Base-by-base conservation (phyloP, 805 yeast genomes). In the Lachancea meyersii region DNA sequence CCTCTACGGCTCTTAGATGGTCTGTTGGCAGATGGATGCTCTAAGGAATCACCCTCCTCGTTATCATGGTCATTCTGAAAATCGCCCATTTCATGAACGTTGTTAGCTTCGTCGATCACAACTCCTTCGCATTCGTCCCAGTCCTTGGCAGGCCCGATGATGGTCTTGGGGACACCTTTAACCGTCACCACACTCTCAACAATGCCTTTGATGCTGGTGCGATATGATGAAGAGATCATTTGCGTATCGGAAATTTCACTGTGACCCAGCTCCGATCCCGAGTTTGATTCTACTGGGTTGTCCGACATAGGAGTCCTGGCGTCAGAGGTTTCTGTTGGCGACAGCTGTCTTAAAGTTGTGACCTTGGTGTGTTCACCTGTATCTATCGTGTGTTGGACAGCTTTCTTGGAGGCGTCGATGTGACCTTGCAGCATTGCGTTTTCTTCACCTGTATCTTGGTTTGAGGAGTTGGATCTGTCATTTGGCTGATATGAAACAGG, bases 131-230 rank as follows among this genome's bases (percentile, higher is more conserved):
- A 46, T 31, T 52, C 53, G 34, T 76, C 78, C 31, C 69, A 67
- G 43, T 68, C 73, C 48, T 75, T 62, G 5, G 74, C 71, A 41
- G 78, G 81, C 53, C 83, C 91, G 54, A 87, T 86, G 47, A 87
- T 84, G 3, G 94, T 86, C 69, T 87, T 87, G 53, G 79, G 80
- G 17, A 85, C 84, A 41, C 96, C 96, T 57, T 82, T 80, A 21
- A 83, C 83, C 39, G 81, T 83, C n/a, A 87, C 79, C 14, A 87
- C 81, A 31, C 85, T 79, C 64, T 87, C 96, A 42, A 85, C 75
- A 41, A 87, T 80, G 7, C 91, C 63, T 35, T 57, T 56, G 27
- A 51, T 52, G 33, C 56, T 52, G n/a, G 53, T 42, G 28, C 54
- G 49, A 41, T 51, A 54, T 17, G 57, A 52, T 6, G 59, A 53